These are phyloP conservation scores for Xylaria sp. DNA, from an alignment of 2,329 filamentous ascomycete species.

Conservation along the genomic window DNA sequence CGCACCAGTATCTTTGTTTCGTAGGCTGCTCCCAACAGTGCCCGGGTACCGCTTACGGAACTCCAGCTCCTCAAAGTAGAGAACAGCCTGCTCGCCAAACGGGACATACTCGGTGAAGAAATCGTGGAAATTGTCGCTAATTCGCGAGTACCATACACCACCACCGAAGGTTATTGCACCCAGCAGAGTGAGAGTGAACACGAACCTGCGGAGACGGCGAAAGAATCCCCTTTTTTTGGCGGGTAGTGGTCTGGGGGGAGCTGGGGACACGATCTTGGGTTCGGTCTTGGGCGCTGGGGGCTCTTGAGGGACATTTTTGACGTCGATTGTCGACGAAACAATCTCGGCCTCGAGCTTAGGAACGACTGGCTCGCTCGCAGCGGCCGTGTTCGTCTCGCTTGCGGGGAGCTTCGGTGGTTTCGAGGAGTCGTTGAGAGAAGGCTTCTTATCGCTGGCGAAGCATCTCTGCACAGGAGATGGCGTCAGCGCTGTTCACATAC, in stretches of 20 bases:
- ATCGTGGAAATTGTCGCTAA: constrained; percentile 98
- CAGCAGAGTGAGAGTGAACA: constrained; percentile 80
- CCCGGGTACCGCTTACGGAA: constrained; percentile 84
- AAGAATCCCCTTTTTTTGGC: constrained; percentile 71
- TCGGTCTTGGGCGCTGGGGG: constrained; percentile 53
- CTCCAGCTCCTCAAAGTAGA: constrained; percentile 95
- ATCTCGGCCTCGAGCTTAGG: constrained; percentile 52
- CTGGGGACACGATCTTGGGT: constrained; percentile 43
- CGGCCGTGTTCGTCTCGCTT: constrained; percentile 62
- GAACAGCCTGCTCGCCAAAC: constrained; percentile 91
- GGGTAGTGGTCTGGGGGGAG: constrained; percentile 40
- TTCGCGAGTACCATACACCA: constrained; percentile 89
- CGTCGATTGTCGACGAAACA: constrained; percentile 51
- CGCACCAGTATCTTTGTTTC: constrained; percentile 69
- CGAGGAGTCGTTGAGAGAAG: constrained; percentile 57
- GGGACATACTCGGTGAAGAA: constrained; percentile 98
- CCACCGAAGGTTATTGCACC: constrained; percentile 83
- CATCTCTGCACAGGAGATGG: constrained; percentile 58
- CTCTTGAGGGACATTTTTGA: constrained; percentile 54
- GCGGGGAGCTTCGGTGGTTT: constrained; percentile 64
- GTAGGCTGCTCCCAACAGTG: constrained; percentile 57
- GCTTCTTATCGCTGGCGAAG: constrained; percentile 66
- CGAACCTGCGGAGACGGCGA: constrained; percentile 78
- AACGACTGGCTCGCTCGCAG: constrained; percentile 56
- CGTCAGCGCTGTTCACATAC: constrained; percentile 13